Evolutionary conservation across 202 grass and related monocot species (phyloP).

Genomic region (Panicum virgatum): DNA sequence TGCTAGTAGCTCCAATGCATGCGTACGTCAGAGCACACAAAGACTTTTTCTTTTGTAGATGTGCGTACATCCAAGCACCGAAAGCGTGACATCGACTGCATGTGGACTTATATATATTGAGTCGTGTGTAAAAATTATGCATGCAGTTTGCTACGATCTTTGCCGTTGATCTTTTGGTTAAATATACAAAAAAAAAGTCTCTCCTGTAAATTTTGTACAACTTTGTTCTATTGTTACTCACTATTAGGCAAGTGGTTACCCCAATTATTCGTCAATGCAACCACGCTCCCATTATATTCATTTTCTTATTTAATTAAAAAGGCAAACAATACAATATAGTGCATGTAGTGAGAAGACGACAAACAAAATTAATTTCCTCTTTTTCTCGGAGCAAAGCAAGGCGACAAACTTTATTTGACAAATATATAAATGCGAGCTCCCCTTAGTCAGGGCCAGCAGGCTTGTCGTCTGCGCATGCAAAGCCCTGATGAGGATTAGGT

Average conservation of each 20-base stretch:
- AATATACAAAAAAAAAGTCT: no score
- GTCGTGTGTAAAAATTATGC: no score
- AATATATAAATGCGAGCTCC: neutral
- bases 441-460: neutral
- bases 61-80: conserved; percentile 16
- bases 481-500: neutral
- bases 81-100: neutral
- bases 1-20: neutral
- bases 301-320: no score
- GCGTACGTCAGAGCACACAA: neutral
- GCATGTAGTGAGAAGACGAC: neutral
- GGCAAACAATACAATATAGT: no score
- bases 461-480: neutral
- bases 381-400: neutral
- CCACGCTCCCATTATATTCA: neutral
- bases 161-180: no score
- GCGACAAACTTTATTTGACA: neutral
- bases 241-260: neutral
- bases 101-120: no score
- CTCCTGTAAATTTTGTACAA: neutral
- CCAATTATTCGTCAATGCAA: neutral
- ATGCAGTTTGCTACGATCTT: no score
- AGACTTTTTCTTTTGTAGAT: neutral
- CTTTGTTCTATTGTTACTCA: neutral
- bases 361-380: neutral